Evolutionary conservation across 129 eudicot species (phyloP), one percentile per base, ranked within the genome.

Genomic region (Helianthus tuberosus): DNA sequence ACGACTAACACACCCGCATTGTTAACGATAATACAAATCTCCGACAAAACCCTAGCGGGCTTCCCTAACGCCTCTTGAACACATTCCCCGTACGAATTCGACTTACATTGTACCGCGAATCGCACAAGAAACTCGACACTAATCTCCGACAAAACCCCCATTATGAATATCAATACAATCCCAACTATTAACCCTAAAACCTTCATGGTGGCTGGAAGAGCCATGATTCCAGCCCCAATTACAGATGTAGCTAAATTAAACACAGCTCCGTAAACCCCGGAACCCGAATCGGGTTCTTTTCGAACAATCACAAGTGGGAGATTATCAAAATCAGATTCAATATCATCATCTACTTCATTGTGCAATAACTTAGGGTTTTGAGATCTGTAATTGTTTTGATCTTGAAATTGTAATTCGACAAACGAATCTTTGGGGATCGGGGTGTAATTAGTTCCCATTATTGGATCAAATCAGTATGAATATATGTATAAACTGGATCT

Each of bases 221-320:
- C 99, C 99, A 95, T 95, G 57, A 95, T 91, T 60, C 99, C 99
- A 23, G 99, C 99, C 60, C 99, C 99, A 72, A 95, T 86, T 23
- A 95, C 83, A 11, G 97, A 81, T 4, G 99, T 95, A 8, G 99
- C 84, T 63, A 95, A 89, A 70, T 95, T 95, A 71, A 91, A 95
- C 39, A 95, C 97, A 15, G 99, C 99, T 17, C 99, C 87, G 64
- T 83, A 86, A 15, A 91, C 67, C 54, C 92, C 90, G 11, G 97
- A 91, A 58, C 83, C 88, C 10, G 91, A 62, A 48, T 25, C 58
- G 47, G 47, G 47, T 5, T 55, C 74, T 38, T 74, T 75, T 2
- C 61, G 4, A 29, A 20, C 78, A n/a, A 72, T 72, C 8, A 72
- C 46, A 63, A 91, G 88, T 12, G 97, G 97, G 13, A 87, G 66